Conservation (phyloP, 495 filamentous ascomycete species). For the Glutinoglossum americanum region DNA sequence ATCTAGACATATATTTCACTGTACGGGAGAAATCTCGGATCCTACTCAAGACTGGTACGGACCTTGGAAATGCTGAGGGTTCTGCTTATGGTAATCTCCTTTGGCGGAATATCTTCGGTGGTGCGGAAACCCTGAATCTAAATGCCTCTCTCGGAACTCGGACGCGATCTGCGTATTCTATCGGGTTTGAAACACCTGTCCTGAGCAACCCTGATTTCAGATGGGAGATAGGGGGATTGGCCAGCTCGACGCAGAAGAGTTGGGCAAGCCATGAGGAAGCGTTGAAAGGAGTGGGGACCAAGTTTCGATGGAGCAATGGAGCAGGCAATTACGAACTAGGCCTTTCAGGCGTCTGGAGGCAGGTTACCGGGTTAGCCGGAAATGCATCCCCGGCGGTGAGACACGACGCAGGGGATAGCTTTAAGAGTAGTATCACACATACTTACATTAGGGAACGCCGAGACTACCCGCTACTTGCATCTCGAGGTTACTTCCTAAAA, state of each 20-base stretch:
- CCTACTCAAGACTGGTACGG: constrained; percentile 74
- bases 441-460: constrained; percentile 58
- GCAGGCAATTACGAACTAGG: constrained; percentile 50
- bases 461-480: constrained; percentile 65
- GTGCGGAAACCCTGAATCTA: constrained; percentile 69
- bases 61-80: constrained; percentile 76
- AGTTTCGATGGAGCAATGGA: constrained; percentile 44
- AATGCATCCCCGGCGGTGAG: constrained; percentile 63
- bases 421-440: constrained; percentile 71
- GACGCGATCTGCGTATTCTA: constrained; percentile 72
- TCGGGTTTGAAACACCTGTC: constrained; percentile 60
- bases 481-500: constrained; percentile 56
- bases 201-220: constrained; percentile 60
- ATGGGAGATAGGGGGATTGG: constrained; percentile 51
- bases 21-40: constrained; percentile 62
- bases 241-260: constrained; percentile 60
- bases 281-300: constrained; percentile 56
- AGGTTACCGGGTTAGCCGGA: constrained; percentile 53
- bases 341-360: constrained; percentile 70
- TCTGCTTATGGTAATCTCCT: constrained; percentile 70
- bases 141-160: constrained; percentile 75
- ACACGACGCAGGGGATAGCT: constrained; percentile 69
- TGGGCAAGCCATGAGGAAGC: constrained; percentile 90
- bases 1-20: constrained; percentile 54
- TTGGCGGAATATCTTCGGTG: constrained; percentile 82